Evolutionary conservation across 441 rosid genomes (phyloP).

Genomic region (Mallotus repandus): DNA sequence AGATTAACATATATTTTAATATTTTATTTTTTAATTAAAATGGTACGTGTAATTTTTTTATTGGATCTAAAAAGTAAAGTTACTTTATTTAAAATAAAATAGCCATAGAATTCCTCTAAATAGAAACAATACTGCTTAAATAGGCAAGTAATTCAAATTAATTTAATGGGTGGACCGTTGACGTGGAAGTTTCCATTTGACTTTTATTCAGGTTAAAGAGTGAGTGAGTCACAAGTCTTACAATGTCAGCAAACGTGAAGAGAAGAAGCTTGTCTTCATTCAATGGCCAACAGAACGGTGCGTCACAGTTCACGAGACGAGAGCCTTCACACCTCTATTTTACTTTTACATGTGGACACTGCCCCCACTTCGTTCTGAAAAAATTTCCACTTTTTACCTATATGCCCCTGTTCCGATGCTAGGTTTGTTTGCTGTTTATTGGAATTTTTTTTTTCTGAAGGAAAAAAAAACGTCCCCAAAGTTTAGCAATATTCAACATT

Average conservation of each 20-base stretch:
- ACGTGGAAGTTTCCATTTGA: background rate
- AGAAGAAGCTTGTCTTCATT: background rate
- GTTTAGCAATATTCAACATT: too few species aligned
- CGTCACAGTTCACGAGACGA: background rate
- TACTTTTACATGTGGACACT: background rate
- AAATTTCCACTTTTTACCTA: background rate
- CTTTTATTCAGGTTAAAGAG: too few species aligned
- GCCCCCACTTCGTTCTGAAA: background rate
- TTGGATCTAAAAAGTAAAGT: too few species aligned
- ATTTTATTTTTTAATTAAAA: too few species aligned
- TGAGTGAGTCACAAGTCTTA: background rate
- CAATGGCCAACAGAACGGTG: background rate
- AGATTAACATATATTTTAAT: too few species aligned
- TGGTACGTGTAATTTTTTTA: too few species aligned
- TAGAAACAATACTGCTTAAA: too few species aligned
- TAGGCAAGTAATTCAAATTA: too few species aligned
- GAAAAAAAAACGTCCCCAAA: too few species aligned
- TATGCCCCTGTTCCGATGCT: background rate
- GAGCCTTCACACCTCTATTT: background rate
- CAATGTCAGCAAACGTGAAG: background rate
- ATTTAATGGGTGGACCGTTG: background rate
- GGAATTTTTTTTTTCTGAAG: too few species aligned
- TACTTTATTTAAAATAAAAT: too few species aligned
- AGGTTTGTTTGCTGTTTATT: background rate
- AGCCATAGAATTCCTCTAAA: too few species aligned